Evolutionary conservation across 1,284 basidiomycete genomes (phyloP).

Genomic region (Ceratobasidium sp.): DNA sequence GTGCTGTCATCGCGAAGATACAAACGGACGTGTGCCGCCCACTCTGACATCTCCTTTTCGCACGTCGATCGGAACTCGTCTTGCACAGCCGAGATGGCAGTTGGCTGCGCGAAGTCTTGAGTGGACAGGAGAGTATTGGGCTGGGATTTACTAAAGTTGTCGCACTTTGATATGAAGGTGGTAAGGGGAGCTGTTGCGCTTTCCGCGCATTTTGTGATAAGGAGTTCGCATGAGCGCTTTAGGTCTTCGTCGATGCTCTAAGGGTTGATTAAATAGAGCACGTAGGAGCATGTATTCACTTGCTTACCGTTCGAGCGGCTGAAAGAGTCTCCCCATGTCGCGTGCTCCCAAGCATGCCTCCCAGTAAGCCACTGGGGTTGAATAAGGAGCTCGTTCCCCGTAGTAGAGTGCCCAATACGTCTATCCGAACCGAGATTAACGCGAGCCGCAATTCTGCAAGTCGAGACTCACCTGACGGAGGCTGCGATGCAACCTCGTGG

Average conservation of each 20-base stretch:
- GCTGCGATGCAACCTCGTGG: constrained; percentile 62
- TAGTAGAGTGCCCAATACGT: constrained; percentile 79
- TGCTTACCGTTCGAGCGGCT: constrained; percentile 74
- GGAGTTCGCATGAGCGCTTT: constrained; percentile 83
- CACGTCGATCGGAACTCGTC: constrained; percentile 67
- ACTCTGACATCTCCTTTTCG: constrained; percentile 69
- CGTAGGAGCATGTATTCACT: constrained; percentile 24
- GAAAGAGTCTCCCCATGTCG: constrained; percentile 68
- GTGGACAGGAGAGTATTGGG: constrained; percentile 52
- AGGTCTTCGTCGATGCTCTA: constrained; percentile 86
- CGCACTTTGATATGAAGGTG: constrained; percentile 51
- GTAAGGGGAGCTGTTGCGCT: constrained; percentile 66
- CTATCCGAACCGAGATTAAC: constrained; percentile 58
- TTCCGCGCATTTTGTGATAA: constrained; percentile 76
- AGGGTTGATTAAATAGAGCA: constrained; percentile 32
- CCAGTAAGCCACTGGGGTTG: constrained; percentile 75
- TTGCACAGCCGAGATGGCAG: constrained; percentile 66
- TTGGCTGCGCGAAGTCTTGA: constrained; percentile 63
- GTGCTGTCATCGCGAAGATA: constrained; percentile 85
- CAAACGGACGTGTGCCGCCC: constrained; percentile 69
- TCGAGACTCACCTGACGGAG: constrained; percentile 18
- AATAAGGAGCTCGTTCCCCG: constrained; percentile 76
- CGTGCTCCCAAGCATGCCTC: constrained; percentile 66
- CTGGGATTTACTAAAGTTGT: constrained; percentile 50
- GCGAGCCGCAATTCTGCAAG: not conserved